Percentiles rank a stretch among this genome's conserved stretches.
Evolutionary conservation across 805 yeast genomes (phyloP).

Genomic region (Yarrowia yakushimensis): DNA sequence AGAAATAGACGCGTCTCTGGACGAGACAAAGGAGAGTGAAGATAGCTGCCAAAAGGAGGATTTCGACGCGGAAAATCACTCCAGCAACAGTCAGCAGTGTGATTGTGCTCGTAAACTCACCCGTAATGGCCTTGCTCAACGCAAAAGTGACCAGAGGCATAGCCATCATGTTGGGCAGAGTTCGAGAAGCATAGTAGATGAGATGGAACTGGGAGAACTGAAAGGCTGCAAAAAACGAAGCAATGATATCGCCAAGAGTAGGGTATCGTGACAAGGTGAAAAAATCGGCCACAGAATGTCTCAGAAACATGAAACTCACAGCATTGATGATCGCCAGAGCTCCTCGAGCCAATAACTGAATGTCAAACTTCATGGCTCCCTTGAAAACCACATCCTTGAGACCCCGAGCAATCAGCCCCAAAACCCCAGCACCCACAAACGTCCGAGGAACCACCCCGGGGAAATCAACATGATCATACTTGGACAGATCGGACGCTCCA

Average conservation of each 20-base stretch:
- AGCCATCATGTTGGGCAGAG: slow-evolving; percentile 79
- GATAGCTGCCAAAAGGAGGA: slow-evolving; percentile 50
- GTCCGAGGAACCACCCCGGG: slow-evolving; percentile 91
- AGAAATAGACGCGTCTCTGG: slow-evolving; percentile 47
- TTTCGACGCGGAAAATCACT: slow-evolving; percentile 69
- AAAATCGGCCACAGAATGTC: slow-evolving; percentile 40
- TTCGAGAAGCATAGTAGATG: slow-evolving; percentile 73
- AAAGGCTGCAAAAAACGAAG: slow-evolving; percentile 56
- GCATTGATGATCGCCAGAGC: slow-evolving; percentile 63
- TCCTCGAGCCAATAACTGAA: slow-evolving; percentile 56
- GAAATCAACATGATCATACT: slow-evolving; percentile 71
- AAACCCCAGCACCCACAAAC: slow-evolving; percentile 63
- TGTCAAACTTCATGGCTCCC: slow-evolving; percentile 36
- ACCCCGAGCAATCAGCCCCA: slow-evolving; percentile 46
- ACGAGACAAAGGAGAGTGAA: slow-evolving; percentile 42
- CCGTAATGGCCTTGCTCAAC: slow-evolving; percentile 49
- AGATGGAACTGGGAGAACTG: slow-evolving; percentile 72
- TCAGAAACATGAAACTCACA: slow-evolving; percentile 49
- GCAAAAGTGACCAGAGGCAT: slow-evolving; percentile 67
- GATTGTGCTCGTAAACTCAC: slow-evolving; percentile 49
- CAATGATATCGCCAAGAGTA: slow-evolving; percentile 26
- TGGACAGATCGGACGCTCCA: background rate
- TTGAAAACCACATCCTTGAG: background rate
- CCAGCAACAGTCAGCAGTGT: slow-evolving; percentile 59
- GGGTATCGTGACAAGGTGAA: slow-evolving; percentile 30